phyloP scores from a whole-genome alignment of 306 rosid species.

The Rosa rugosa region DNA sequence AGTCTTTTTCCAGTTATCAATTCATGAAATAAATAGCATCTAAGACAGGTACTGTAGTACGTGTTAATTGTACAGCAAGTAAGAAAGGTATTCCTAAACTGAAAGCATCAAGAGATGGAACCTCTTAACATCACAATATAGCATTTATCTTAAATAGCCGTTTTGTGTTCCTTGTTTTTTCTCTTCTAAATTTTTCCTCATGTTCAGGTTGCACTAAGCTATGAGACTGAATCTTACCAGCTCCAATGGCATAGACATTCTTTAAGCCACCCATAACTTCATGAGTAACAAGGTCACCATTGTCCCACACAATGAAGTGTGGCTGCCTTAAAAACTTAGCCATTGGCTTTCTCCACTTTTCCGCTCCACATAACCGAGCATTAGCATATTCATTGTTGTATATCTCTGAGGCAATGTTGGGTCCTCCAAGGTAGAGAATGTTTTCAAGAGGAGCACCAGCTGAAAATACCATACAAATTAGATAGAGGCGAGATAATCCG shows the following conservation, averaged over 20 bases:
- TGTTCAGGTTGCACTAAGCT: background rate
- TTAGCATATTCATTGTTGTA: conserved; percentile 94
- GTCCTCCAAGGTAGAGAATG: conserved; percentile 95
- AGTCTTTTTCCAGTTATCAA: background rate
- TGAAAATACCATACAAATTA: conserved; percentile 34
- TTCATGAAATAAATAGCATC: background rate
- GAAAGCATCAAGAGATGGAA: background rate
- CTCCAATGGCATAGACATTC: conserved; percentile 98
- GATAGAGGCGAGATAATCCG: background rate
- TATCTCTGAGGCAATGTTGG: conserved; percentile 92
- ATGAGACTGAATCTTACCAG: conserved; percentile 58
- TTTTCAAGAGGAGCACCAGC: conserved; percentile 85
- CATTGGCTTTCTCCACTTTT: conserved; percentile 88
- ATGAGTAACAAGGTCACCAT: conserved; percentile 92
- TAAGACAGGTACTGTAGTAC: background rate
- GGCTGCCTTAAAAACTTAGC: conserved; percentile 91
- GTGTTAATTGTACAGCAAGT: background rate
- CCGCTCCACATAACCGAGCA: conserved; percentile 94
- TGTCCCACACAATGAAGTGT: conserved; percentile 93
- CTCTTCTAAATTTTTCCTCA: background rate
- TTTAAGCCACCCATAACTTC: conserved; percentile 98
- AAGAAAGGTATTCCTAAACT: background rate
- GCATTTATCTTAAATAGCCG: background rate
- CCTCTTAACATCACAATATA: conserved; percentile 1
- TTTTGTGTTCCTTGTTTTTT: background rate